Base-by-base conservation (phyloP, 1,139 yeast species). In the Taiozyma onychis region DNA sequence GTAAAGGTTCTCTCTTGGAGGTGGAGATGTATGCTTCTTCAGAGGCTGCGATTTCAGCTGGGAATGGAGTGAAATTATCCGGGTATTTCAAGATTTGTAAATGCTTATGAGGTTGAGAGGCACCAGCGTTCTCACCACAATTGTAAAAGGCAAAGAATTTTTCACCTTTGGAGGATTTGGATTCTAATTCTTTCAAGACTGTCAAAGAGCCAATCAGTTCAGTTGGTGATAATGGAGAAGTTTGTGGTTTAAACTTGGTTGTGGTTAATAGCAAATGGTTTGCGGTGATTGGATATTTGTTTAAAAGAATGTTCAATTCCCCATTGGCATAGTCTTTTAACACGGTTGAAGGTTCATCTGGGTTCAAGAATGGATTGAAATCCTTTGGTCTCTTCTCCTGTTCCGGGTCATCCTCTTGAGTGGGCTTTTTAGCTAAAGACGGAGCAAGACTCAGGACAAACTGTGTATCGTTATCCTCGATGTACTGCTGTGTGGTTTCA, bases 41-140 rank as follows among this genome's bases (percentile, higher is more conserved):
- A 7, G 70, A 67, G 13, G 65, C 64, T 26, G 81, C 74, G 43
- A 87, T 65, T 2, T 63, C 60, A 48, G 83, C 87, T 41, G 90
- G 88, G 65, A 78, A 85, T 4, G 88, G 78, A 1, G 65, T 66
- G 63, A 82, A 84, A 37, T 74, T 68, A 11, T 68, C 66, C 3
- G 97, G 95, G 44, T 88, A 70, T 37, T 81, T 76, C 76, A 93
- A 73, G 66, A 91, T 83, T 67, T 93, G 99, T 54, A 91, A 68
- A 69, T 93, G 99, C 62, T 88, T 88, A 69, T 93, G 99, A 46
- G 89, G 85, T 61, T 90, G 95, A 0, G 97, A 88, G 9, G 97
- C 96, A 1, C 98, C 99, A 57, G 95, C 83, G 59, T 82, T 76
- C 27, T 81, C 81, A 5, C 98, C 98, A 64, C 90, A 83, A 66